A percentile compares a stretch with the other conserved stretches of the same genome.
Conservation (phyloP, 768 basidiomycete species). For the Rubroboletus pulcherrimus region DNA sequence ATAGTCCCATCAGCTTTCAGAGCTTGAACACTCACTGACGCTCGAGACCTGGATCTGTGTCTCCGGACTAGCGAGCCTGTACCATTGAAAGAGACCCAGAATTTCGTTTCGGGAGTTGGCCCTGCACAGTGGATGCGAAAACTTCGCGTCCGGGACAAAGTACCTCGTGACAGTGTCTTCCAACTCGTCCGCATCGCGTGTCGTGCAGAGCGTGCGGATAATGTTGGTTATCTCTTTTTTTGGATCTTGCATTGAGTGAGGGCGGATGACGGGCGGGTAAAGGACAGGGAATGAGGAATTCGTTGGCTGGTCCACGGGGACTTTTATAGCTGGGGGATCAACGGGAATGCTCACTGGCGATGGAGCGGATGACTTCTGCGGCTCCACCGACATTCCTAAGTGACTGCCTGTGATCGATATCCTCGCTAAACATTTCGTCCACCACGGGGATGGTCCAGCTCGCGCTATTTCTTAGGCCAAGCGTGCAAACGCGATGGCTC, state of each 20-base stretch:
- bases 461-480: background rate
- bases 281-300: background rate
- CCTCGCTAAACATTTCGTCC: background rate
- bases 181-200: conserved; percentile 48
- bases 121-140: conserved; percentile 57
- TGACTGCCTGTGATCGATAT: background rate
- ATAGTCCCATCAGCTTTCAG: background rate
- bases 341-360: background rate
- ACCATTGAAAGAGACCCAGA: conserved; percentile 60
- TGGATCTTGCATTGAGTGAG: conserved; percentile 52
- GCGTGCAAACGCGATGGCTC: background rate
- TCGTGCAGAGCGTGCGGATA: conserved; percentile 43
- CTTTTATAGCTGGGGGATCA: conserved; percentile 16
- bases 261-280: background rate
- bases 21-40: conserved; percentile 38
- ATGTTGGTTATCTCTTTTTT: conserved; percentile 45
- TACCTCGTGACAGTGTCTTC: conserved; percentile 45
- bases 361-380: background rate
- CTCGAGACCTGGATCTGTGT: conserved; percentile 39
- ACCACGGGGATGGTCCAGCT: background rate
- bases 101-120: conserved; percentile 53
- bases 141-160: conserved; percentile 51
- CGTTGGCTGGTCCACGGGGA: background rate
- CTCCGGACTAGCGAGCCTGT: conserved; percentile 56
- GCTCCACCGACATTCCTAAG: conserved; percentile 8